Evolutionary conservation across 2,329 filamentous ascomycete species (phyloP), one percentile per base, ranked within the genome.

Genomic region (Didymellaceae sp.): DNA sequence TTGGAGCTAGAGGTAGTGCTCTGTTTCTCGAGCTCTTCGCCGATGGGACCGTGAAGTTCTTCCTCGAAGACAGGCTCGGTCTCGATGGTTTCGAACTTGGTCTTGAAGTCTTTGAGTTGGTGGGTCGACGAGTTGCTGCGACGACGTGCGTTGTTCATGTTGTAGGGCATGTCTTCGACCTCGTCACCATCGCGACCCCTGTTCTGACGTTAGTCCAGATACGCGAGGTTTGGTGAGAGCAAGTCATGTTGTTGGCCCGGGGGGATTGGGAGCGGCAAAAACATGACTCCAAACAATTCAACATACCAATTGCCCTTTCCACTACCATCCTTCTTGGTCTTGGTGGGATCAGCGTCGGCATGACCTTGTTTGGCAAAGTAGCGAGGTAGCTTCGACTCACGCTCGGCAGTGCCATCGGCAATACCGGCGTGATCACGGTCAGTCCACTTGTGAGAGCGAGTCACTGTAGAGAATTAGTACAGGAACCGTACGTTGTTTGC

Each of bases 241-340:
- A n/a, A 20, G 11, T 6, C 11, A 37, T 22, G 18, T 14, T n/a
- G n/a, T n/a, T n/a, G n/a, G n/a, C n/a, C n/a, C n/a, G n/a, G n/a
- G n/a, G n/a, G 6, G 17, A 3, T 20, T 21, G 32, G 32, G 13
- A 30, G n/a, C n/a, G 24, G 24, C 17, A 11, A 17, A 17, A 14
- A 10, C 14, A 20, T 14, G 30, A 39, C 2, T 4, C 6, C 2
- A 25, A 21, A 25, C 38, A 5, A 26, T 9, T 7, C 6, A 21
- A 67, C 87, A 75, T 84, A 96, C 93, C 93, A 99, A 77, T 97
- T 97, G 71, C 89, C 91, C 76, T 90, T 92, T 63, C 93, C 93
- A 62, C 84, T 88, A 58, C 93, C 93, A 69, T 96, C 90, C 81
- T 99, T 99, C 86, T 99, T 99, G 72, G 89, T 87, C 82, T 95